Base-by-base conservation (phyloP, 345 rosid species). In the Linum lewisii region DNA sequence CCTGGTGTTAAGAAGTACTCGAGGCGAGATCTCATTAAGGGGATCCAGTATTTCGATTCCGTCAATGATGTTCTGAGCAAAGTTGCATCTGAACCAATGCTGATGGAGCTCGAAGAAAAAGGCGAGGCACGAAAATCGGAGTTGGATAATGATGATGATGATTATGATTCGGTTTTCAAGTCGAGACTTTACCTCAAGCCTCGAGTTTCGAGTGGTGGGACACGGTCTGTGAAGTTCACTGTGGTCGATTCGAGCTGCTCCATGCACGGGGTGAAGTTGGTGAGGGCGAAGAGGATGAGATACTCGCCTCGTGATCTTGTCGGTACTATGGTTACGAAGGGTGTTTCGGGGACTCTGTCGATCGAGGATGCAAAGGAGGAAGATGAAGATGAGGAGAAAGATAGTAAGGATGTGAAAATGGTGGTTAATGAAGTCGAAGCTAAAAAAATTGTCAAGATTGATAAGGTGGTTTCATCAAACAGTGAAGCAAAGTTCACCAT, bases 1-100 rank as follows among this genome's bases (percentile, higher is more conserved):
- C 90, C 90, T 37, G 90, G 90, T 38, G 72, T 87, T 49, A 78
- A 77, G 38, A 83, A 76, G 61, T 87, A 84, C 72, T 84, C 95
- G 3, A 81, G 77, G 76, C 72, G 81, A 64, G 68, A 79, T 65
- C 95, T 77, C 66, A 73, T 79, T 51, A 87, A 82, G 75, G 90
- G 90, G 32, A 68, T 73, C 19, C 81, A 82, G 62, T 87, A 82
- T 76, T 87, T 82, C 62, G 90, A 84, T 75, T 87, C 90, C 10
- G 66, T 84, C 60, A 77, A 81, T 63, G 90, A 87, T 66, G 80
- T 87, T 57, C 58, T 87, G 70, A 77, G 65, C 57, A 82, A 81
- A 68, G 85, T 87, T 50, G 90, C 81, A 37, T 72, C 80, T 11
- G 88, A 84, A 67, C 90, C 95, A 22, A 72, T 71, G 36, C 85